These are phyloP conservation scores for Penicillium sp. DNA, from an alignment of 2,329 filamentous ascomycete genomes.

Conservation along the genomic window DNA sequence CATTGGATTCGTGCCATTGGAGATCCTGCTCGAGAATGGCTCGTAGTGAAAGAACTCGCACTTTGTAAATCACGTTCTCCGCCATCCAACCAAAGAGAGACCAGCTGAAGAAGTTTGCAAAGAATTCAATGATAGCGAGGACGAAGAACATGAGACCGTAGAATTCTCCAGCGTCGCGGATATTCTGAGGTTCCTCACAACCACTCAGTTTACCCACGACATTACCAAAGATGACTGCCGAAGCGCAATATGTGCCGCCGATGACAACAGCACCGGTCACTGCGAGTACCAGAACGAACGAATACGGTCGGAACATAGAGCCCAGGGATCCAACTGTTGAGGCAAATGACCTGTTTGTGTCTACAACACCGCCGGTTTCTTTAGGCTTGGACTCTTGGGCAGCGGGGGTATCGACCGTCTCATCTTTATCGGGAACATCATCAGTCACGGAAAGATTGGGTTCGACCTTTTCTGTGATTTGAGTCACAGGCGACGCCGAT, in stretches of 20 bases:
- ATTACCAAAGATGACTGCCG: constrained; percentile 60
- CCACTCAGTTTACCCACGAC: constrained; percentile 55
- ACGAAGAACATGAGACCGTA: constrained; percentile 60
- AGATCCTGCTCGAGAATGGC: constrained; percentile 63
- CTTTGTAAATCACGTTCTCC: constrained; percentile 62
- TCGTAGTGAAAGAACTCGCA: constrained; percentile 61
- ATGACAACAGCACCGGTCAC: constrained; percentile 55
- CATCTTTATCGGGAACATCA: neutral
- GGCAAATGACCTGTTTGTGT: neutral
- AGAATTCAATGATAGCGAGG: constrained; percentile 57
- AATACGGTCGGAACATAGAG: constrained; percentile 4
- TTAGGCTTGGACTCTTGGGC: neutral
- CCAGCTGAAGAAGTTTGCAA: constrained; percentile 61
- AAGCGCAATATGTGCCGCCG: constrained; percentile 55
- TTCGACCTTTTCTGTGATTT: constrained; percentile 3
- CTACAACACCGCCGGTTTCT: neutral
- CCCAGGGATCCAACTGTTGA: constrained; percentile 44
- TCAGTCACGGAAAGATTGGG: neutral
- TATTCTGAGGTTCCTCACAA: constrained; percentile 49
- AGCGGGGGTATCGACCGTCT: neutral
- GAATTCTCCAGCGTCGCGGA: constrained; percentile 51
- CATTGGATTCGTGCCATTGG: constrained; percentile 66
- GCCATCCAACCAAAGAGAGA: constrained; percentile 57
- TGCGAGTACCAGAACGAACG: neutral
- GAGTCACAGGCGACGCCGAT: constrained; percentile 1